Conservation (phyloP, 73 alveolate species). For the Paraurostyla sp. region DNA sequence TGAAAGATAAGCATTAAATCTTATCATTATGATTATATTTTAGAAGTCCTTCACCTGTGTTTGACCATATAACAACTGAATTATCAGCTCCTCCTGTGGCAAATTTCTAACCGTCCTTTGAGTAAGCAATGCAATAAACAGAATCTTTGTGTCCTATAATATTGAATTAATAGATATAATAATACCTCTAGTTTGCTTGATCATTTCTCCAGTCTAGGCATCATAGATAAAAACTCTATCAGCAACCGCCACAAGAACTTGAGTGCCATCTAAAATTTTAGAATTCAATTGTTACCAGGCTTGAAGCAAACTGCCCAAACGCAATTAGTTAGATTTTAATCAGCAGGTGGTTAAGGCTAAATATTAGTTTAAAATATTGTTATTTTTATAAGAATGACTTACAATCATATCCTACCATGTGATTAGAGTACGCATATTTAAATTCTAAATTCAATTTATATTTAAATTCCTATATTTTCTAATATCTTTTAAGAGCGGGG, state of each 20-base stretch:
- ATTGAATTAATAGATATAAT: neutral
- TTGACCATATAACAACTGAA: conserved; percentile 90
- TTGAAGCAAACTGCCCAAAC: conserved; percentile 89
- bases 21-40: conserved; percentile 77
- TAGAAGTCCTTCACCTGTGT: conserved; percentile 79
- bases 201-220: conserved; percentile 73
- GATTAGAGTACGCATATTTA: conserved; percentile 77
- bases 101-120: conserved; percentile 86
- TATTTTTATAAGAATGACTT: neutral
- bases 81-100: conserved; percentile 87
- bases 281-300: conserved; percentile 72
- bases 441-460: too few species aligned
- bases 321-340: conserved; percentile 65
- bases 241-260: conserved; percentile 81
- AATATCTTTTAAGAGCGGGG: too few species aligned
- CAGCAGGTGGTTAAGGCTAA: conserved; percentile 79
- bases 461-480: too few species aligned
- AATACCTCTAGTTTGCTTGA: conserved; percentile 65
- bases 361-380: conserved; percentile 9
- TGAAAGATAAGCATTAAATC: conserved; percentile 86
- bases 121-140: conserved; percentile 91
- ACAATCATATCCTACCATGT: conserved; percentile 77
- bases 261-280: conserved; percentile 64
- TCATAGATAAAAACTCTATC: conserved; percentile 80
- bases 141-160: conserved; percentile 80